Percentiles rank a stretch among this genome's conserved stretches.
phyloP scores from a whole-genome alignment of 1,139 yeast species.

The Hanseniaspora sp. region DNA sequence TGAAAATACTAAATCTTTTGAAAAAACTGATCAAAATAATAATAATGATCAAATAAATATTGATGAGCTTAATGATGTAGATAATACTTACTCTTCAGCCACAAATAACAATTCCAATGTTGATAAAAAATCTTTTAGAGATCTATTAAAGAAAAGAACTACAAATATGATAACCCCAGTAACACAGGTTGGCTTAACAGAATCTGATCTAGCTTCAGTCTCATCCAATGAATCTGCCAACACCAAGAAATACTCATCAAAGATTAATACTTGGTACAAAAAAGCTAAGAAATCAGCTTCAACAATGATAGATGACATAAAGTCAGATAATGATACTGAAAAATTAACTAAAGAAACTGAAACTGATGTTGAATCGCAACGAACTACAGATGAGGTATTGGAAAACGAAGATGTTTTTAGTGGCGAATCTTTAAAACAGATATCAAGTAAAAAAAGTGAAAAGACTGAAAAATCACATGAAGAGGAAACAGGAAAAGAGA shows the following conservation, averaged over 20 bases:
- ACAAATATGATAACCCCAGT: neutral
- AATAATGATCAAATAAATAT: slow-evolving; percentile 17
- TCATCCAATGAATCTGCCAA: neutral
- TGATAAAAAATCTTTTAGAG: slow-evolving; percentile 7
- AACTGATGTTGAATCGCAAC: neutral
- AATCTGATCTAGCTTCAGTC: neutral
- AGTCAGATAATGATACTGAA: neutral
- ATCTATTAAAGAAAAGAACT: slow-evolving; percentile 1
- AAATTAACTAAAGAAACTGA: neutral
- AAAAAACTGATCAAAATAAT: slow-evolving; percentile 14
- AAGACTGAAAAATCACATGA: slow-evolving; percentile 4
- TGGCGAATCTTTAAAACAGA: neutral
- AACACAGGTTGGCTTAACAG: neutral
- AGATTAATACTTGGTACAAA: slow-evolving; percentile 8
- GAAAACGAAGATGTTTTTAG: neutral
- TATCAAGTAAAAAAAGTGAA: too few species aligned
- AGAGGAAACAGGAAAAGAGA: neutral
- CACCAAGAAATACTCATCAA: slow-evolving; percentile 8
- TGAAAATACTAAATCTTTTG: neutral
- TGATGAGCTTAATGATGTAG: neutral
- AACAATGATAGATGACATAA: slow-evolving; percentile 3
- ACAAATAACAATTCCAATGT: neutral
- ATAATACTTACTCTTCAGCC: neutral
- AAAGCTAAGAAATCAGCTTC: slow-evolving; percentile 10
- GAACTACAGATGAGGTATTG: neutral